A percentile compares a stretch with the other conserved stretches of the same genome.
Conservation (phyloP, 805 yeast genomes). For the Metschnikowia hibisci region DNA sequence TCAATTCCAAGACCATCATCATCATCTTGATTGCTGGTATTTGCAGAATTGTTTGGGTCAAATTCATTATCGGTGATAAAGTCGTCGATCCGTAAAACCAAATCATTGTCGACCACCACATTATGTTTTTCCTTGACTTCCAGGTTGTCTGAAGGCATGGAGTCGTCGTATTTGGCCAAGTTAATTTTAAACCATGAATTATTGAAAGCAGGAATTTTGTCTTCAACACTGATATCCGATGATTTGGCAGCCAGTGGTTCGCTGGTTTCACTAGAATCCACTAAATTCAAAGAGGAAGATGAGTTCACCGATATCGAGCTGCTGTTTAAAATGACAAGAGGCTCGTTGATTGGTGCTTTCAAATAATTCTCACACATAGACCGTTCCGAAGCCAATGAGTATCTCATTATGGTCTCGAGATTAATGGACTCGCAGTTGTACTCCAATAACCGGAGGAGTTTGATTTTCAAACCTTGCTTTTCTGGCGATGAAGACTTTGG, state of each 20-base stretch:
- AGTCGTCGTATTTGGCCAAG: constrained; percentile 34
- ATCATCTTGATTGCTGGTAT: background rate
- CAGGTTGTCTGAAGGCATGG: constrained; percentile 5
- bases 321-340: background rate
- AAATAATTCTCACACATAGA: constrained; percentile 42
- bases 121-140: constrained; percentile 19
- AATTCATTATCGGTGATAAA: constrained; percentile 21
- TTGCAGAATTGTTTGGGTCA: background rate
- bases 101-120: constrained; percentile 28
- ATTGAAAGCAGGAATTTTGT: constrained; percentile 34
- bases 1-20: constrained; percentile 42
- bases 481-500: background rate
- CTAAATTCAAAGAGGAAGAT: background rate
- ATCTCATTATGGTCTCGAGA: constrained; percentile 54
- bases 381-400: constrained; percentile 65
- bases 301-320: constrained; percentile 9
- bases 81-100: constrained; percentile 35
- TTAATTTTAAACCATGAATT: constrained; percentile 33
- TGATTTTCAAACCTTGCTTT: constrained; percentile 27
- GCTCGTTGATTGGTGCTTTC: constrained; percentile 7
- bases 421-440: constrained; percentile 42
- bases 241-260: background rate
- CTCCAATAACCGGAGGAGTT: constrained; percentile 45
- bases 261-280: background rate
- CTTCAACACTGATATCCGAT: constrained; percentile 17